Evolutionary conservation across 345 rosid species (phyloP).

Genomic region (Sisymbrium altissimum): DNA sequence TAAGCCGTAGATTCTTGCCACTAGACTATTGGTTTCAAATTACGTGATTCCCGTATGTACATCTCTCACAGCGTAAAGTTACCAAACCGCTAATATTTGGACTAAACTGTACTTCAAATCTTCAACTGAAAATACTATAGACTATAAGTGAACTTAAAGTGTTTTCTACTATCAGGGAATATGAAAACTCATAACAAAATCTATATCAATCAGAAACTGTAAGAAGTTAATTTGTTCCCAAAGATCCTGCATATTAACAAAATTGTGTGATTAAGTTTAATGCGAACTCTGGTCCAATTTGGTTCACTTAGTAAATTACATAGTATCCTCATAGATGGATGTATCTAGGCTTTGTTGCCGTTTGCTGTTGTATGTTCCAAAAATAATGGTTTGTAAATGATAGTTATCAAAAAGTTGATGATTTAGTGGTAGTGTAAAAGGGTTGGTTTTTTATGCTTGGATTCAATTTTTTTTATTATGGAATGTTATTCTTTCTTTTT

Average conservation of each 20-base stretch:
- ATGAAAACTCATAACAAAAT: background rate
- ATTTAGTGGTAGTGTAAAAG: no score
- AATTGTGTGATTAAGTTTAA: background rate
- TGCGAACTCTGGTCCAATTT: background rate
- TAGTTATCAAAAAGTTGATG: no score
- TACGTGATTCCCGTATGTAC: background rate
- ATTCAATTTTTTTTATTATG: no score
- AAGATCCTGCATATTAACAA: background rate
- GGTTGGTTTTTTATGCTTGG: no score
- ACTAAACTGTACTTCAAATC: background rate
- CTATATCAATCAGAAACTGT: background rate
- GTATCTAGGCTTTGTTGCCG: background rate
- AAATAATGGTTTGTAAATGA: no score
- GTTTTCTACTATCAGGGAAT: background rate
- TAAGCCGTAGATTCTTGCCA: background rate
- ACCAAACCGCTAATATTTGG: background rate
- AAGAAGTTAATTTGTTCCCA: background rate
- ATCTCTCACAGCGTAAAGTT: background rate
- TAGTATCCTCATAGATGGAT: background rate
- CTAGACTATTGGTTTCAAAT: background rate
- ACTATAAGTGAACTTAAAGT: background rate
- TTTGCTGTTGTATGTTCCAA: background rate
- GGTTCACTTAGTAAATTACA: background rate
- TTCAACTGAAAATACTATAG: background rate
- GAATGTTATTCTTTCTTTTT: no score